These are phyloP conservation scores for Mycena chlorophos DNA, from an alignment of 768 basidiomycete species.

Conservation along the genomic window DNA sequence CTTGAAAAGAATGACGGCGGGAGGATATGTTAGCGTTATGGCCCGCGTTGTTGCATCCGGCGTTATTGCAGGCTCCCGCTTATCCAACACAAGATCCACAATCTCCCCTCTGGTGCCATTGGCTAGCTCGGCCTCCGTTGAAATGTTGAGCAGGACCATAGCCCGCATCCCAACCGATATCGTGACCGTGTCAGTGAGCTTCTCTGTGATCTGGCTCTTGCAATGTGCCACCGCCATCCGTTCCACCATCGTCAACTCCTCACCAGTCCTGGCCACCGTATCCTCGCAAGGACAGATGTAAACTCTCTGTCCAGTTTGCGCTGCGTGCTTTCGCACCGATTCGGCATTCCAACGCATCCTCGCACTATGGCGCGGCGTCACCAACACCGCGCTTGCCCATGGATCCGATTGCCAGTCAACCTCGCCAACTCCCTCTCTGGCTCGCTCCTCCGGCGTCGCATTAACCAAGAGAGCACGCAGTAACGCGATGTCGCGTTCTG, in stretches of 20 bases:
- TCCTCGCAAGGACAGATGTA: conserved; percentile 36
- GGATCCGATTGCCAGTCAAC: conserved; percentile 4
- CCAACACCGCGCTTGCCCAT: conserved; percentile 36
- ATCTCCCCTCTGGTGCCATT: conserved; percentile 42
- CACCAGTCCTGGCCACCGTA: conserved; percentile 10
- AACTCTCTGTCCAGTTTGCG: conserved; percentile 12
- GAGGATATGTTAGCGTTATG: conserved; percentile 31
- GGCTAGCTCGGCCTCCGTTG: no score
- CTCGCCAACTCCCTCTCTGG: neutral
- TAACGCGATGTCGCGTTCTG: conserved; percentile 27
- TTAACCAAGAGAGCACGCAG: conserved; percentile 28
- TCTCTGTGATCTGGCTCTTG: conserved; percentile 14
- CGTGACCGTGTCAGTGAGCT: conserved; percentile 26
- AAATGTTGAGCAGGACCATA: conserved; percentile 38
- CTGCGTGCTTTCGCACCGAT: conserved; percentile 25
- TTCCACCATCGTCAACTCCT: conserved; percentile 11
- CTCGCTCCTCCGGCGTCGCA: conserved; percentile 15
- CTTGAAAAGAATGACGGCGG: conserved; percentile 33
- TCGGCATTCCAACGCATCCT: conserved; percentile 38
- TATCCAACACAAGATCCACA: conserved; percentile 33
- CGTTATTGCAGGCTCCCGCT: conserved; percentile 24
- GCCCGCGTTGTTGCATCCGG: conserved; percentile 7
- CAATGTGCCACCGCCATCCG: conserved; percentile 11
- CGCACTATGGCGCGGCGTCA: conserved; percentile 40
- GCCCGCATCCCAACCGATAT: conserved; percentile 38